Conservation (phyloP, 345 rosid species). For the Pelargonium nanum region DNA sequence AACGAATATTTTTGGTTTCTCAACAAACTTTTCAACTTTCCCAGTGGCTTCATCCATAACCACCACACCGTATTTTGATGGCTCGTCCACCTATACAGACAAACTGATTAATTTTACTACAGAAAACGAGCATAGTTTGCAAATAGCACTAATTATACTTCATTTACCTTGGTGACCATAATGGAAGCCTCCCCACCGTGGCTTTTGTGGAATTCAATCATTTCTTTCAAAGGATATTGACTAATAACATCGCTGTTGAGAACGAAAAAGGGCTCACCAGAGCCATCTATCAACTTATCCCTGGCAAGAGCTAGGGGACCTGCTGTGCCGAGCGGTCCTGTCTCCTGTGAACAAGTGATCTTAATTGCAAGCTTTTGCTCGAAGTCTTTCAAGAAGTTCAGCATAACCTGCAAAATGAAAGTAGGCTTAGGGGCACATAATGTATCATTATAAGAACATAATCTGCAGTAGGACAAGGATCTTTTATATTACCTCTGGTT, state of each 20-base stretch:
- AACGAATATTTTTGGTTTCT: constrained; percentile 79
- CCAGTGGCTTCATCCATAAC: constrained; percentile 85
- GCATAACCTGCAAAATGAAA: constrained; percentile 49
- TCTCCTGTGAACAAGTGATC: constrained; percentile 95
- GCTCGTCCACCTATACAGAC: constrained; percentile 71
- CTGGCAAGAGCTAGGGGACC: constrained; percentile 97
- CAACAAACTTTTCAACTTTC: constrained; percentile 76
- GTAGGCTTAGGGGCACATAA: not conserved
- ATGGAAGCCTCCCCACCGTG: constrained; percentile 99
- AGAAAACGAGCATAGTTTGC: not conserved
- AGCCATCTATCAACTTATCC: constrained; percentile 69
- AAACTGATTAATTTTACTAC: not conserved
- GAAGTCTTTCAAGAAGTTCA: constrained; percentile 85
- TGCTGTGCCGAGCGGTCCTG: constrained; percentile 97
- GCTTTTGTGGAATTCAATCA: constrained; percentile 75
- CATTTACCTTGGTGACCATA: constrained; percentile 90
- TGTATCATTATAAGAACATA: not conserved
- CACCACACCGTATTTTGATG: constrained; percentile 96
- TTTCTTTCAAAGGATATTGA: constrained; percentile 76
- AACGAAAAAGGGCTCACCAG: constrained; percentile 90
- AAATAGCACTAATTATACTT: not conserved
- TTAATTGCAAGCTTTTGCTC: constrained; percentile 81
- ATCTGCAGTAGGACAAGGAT: not conserved
- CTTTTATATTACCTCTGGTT: constrained; percentile 60
- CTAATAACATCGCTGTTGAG: constrained; percentile 99